Evolutionary conservation across 1,284 basidiomycete species (phyloP).

Genomic region (Wallemia hederae): DNA sequence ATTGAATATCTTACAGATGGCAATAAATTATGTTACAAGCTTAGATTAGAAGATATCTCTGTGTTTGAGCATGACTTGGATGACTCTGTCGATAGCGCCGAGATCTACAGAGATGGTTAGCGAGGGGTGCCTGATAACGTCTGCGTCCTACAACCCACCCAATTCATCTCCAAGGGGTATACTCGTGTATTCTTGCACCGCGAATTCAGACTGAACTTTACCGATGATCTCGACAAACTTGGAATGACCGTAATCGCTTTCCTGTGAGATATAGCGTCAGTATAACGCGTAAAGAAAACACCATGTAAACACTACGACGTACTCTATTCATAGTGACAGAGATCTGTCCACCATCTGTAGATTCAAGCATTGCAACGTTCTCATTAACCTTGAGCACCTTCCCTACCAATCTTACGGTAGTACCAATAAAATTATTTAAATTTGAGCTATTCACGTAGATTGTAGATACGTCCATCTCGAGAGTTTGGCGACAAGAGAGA

Average conservation of each 20-base stretch:
- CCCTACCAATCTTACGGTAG: background rate
- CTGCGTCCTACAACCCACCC: background rate
- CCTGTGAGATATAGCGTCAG: background rate
- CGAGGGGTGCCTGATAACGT: background rate
- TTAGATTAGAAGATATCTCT: background rate
- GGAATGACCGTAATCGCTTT: background rate
- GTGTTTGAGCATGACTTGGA: background rate
- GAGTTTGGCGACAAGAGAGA: background rate
- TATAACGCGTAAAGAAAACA: background rate
- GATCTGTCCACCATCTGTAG: background rate
- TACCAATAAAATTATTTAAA: background rate
- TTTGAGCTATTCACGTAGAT: background rate
- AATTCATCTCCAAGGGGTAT: background rate
- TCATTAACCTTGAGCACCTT: background rate
- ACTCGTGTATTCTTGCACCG: background rate
- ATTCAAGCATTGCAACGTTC: background rate
- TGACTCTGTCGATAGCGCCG: background rate
- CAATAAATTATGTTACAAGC: background rate
- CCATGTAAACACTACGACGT: background rate
- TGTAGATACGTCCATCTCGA: background rate
- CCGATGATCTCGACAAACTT: background rate
- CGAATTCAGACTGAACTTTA: background rate
- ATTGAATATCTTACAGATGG: background rate
- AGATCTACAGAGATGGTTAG: background rate
- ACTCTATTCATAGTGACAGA: background rate